Conservation (phyloP, 129 eudicot genomes). For the Arctium lappa region DNA sequence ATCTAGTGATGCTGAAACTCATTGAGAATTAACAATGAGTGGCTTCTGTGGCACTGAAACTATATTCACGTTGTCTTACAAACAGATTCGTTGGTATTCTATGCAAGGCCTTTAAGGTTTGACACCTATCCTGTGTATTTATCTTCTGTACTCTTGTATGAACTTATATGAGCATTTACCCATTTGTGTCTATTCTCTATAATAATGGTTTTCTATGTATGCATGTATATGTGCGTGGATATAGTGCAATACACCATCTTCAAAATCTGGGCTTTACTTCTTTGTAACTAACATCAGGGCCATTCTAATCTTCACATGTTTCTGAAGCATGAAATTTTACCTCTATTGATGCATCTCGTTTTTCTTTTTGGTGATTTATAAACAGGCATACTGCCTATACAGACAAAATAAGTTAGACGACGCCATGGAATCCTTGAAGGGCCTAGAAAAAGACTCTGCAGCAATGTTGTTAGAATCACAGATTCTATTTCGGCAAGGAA, state of each 20-base stretch:
- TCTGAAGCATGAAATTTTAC: background rate
- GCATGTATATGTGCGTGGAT: background rate
- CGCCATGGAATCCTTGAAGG: constrained; percentile 63
- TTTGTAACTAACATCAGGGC: background rate
- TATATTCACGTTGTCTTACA: background rate
- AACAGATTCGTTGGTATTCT: background rate
- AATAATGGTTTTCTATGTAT: background rate
- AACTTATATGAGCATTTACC: background rate
- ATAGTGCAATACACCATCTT: background rate
- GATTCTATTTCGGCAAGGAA: constrained; percentile 77
- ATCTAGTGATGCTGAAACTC: background rate
- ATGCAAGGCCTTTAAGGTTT: background rate
- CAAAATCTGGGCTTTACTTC: background rate
- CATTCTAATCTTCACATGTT: background rate
- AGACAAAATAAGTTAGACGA: constrained; percentile 83
- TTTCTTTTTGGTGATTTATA: background rate
- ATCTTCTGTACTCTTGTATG: background rate
- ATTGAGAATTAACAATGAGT: background rate
- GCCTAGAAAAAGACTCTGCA: constrained; percentile 51
- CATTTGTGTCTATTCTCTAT: background rate
- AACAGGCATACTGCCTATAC: constrained; percentile 86
- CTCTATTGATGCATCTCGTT: background rate
- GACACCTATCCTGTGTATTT: background rate
- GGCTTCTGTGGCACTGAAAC: background rate
- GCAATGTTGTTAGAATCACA: constrained; percentile 77